phyloP scores from a whole-genome alignment of 2,329 filamentous ascomycete genomes.

The Cercospora sp. region DNA sequence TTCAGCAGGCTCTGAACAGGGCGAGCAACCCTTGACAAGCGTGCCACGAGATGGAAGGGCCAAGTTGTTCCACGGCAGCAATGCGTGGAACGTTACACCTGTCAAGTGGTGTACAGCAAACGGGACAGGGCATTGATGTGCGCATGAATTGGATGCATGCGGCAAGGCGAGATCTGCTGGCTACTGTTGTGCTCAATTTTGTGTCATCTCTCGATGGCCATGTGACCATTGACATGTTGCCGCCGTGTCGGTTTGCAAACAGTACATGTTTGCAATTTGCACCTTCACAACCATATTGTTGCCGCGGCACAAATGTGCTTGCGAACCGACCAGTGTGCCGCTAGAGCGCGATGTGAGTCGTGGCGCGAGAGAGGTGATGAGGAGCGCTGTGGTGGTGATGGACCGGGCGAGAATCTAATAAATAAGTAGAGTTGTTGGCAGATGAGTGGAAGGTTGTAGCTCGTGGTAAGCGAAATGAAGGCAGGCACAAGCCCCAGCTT shows the following conservation, averaged over 20 bases:
- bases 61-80: not conserved
- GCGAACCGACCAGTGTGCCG: not conserved
- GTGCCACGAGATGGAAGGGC: not conserved
- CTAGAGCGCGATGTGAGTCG: not conserved
- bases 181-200: not conserved
- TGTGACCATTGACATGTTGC: not conserved
- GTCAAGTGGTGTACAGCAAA: not conserved
- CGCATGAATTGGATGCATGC: not conserved
- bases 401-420: constrained; percentile 4
- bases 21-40: not conserved
- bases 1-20: not conserved
- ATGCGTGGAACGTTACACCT: not conserved
- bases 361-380: not conserved
- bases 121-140: not conserved
- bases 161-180: not conserved
- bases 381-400: not conserved
- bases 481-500: constrained; percentile 3
- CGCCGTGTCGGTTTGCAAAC: not conserved
- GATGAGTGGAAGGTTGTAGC: constrained; percentile 5
- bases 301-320: not conserved
- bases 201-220: not conserved
- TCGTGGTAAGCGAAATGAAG: constrained; percentile 8
- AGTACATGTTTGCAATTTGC: not conserved
- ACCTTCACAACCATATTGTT: not conserved
- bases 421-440: constrained; percentile 1